Base-by-base conservation (phyloP, 805 yeast genomes). In the Saccharomycopsis guyanensis region DNA sequence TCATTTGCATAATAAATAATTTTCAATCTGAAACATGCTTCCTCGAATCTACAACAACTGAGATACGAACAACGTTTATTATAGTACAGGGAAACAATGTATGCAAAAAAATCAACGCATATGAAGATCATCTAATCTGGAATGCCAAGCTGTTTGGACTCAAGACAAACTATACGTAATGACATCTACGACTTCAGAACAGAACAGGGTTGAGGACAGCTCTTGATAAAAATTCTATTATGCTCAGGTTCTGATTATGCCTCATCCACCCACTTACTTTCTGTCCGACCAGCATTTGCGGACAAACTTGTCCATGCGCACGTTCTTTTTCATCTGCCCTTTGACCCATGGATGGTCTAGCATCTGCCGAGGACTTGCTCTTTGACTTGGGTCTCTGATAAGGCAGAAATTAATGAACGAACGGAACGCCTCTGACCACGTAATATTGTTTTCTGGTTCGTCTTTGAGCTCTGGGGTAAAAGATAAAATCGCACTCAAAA, bases 341-440 rank as follows among this genome's bases (percentile, higher is more conserved):
- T 75, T 65, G 46, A 87, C 70, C 98, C 98, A 93, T 2, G 97
- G 97, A 67, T 93, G 98, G 43, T 70, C 73, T 40, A 93, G 70
- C 91, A 93, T 85, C 60, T 93, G 96, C 56, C 93, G 72, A 6
- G 98, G 98, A 42, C 89, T 78, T 8, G 97, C 96, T 47, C 98
- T 69, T 52, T 81, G 81, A 25, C 69, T 73, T 36, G 86, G 78
- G 51, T 86, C 86, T 57, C 88, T 91, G 52, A 76, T 86, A 49
- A 93, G 67, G 57, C 96, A 86, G 56, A 82, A 83, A 42, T 75
- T 75, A 36, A 93, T 71, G 55, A 93, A 93, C 49, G 82, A 86
- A 59, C 86, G 80, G 63, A 93, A 88, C 12, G 91, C 73, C 15
- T 75, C 76, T 4, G 87, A 71, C 98, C 98, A 91, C 46, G 63